Percentiles rank a stretch among this genome's conserved stretches.
Conservation (phyloP, 1,284 basidiomycete species). For the Pseudozyma thailandica region DNA sequence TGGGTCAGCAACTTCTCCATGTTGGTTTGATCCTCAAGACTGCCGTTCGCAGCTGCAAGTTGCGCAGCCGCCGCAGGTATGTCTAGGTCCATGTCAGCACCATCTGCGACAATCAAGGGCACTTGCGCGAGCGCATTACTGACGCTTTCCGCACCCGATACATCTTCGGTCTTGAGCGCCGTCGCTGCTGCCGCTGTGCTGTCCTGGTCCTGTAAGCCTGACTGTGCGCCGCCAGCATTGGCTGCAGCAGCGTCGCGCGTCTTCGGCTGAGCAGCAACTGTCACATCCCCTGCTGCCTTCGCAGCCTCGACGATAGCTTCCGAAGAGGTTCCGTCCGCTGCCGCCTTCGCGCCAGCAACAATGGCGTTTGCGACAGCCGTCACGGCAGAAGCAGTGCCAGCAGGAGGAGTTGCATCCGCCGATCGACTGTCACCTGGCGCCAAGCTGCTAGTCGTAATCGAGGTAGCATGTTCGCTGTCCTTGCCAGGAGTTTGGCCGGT, state of each 20-base stretch:
- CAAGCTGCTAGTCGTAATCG: constrained; percentile 42
- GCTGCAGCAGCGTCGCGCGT: background rate
- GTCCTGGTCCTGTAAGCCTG: background rate
- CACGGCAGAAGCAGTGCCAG: constrained; percentile 1
- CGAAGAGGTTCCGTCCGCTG: background rate
- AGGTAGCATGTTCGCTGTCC: constrained; percentile 41
- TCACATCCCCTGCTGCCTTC: background rate
- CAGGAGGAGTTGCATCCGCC: constrained; percentile 29
- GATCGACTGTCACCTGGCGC: constrained; percentile 45
- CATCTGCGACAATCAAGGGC: constrained; percentile 25
- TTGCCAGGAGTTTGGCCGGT: constrained; percentile 36
- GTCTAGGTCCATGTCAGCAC: constrained; percentile 23
- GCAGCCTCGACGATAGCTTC: background rate
- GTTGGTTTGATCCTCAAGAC: constrained; percentile 18
- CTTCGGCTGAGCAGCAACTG: too few species aligned
- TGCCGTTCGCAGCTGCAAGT: constrained; percentile 8
- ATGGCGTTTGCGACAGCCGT: constrained; percentile 1
- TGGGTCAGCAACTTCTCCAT: constrained; percentile 37
- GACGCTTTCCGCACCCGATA: background rate
- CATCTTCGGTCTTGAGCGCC: constrained; percentile 18
- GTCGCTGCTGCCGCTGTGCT: background rate
- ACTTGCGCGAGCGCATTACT: constrained; percentile 12
- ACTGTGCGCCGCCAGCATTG: background rate
- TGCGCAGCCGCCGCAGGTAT: constrained; percentile 24
- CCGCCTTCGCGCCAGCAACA: background rate